These are phyloP conservation scores for Eutrema japonicum DNA, from an alignment of 345 rosid genomes.

Conservation along the genomic window DNA sequence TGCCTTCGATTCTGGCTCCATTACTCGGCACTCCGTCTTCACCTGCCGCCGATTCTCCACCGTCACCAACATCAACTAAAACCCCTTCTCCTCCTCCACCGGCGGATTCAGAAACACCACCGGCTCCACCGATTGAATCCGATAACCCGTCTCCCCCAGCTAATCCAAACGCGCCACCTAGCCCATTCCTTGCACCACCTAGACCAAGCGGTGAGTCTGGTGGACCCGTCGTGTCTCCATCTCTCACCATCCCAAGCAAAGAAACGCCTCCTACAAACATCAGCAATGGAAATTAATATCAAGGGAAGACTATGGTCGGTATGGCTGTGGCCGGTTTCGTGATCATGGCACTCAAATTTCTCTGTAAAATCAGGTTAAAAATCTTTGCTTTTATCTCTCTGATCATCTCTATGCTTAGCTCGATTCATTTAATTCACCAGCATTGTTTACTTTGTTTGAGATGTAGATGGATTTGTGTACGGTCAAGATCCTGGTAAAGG, in stretches of 20 bases:
- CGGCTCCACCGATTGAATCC: constrained; percentile 36
- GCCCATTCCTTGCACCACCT: constrained; percentile 21
- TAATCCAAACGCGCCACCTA: constrained; percentile 13
- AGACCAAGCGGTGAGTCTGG: constrained; percentile 7
- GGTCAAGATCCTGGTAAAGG: constrained; percentile 48
- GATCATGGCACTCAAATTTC: constrained; percentile 55
- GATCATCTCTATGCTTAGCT: not conserved
- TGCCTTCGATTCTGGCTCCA: constrained; percentile 32
- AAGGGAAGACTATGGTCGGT: constrained; percentile 41
- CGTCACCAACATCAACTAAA: constrained; percentile 42
- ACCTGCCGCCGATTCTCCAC: constrained; percentile 37
- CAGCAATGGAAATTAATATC: constrained; percentile 7
- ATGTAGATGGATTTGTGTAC: constrained; percentile 59
- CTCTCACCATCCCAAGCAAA: constrained; percentile 26
- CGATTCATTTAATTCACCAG: not conserved
- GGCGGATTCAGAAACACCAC: constrained; percentile 32
- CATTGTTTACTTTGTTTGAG: constrained; percentile 11
- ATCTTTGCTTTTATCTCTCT: not conserved
- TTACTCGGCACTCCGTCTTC: constrained; percentile 17
- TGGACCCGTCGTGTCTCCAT: constrained; percentile 36
- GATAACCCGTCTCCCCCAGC: constrained; percentile 34
- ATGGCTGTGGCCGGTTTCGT: constrained; percentile 52
- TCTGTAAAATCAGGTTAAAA: constrained; percentile 59
- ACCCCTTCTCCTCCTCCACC: constrained; percentile 44
- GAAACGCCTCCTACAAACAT: constrained; percentile 21